Conservation (phyloP, 108 stramenopile species). For the Skeletonema potamos region DNA sequence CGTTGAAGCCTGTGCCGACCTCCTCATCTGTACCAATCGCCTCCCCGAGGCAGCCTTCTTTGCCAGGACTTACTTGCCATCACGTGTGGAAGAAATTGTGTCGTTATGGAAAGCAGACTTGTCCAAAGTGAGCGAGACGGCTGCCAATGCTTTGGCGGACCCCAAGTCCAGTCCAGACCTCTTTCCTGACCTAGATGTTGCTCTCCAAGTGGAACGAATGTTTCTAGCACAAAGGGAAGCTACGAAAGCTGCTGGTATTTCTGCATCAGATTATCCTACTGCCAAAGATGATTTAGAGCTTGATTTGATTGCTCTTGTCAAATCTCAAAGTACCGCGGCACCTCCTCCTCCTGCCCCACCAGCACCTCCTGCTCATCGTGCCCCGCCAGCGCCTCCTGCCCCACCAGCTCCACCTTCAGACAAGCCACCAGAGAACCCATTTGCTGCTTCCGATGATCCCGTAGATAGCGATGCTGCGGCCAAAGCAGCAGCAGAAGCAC, state of each 20-base stretch:
- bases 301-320: constrained; percentile 85
- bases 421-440: constrained; percentile 13
- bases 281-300: constrained; percentile 90
- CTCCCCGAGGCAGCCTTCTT: constrained; percentile 99
- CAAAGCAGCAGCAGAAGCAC: constrained; percentile 19
- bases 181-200: constrained; percentile 91
- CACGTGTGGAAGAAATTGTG: constrained; percentile 87
- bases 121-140: constrained; percentile 78
- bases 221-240: constrained; percentile 78
- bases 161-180: constrained; percentile 84
- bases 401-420: constrained; percentile 26
- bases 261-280: constrained; percentile 76
- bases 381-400: constrained; percentile 14
- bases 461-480: constrained; percentile 14
- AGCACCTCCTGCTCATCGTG: constrained; percentile 25
- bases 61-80: constrained; percentile 96
- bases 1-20: constrained; percentile 91
- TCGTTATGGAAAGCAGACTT: constrained; percentile 94
- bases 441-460: constrained; percentile 17
- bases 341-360: constrained; percentile 25
- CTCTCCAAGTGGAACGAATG: constrained; percentile 92
- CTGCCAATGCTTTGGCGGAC: constrained; percentile 88
- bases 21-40: constrained; percentile 87
- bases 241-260: constrained; percentile 68
- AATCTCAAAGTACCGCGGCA: constrained; percentile 50